These are phyloP conservation scores for Gaertneriomyces semiglobifer DNA, from an alignment of 192 early-diverging fungal genomes.

Conservation along the genomic window DNA sequence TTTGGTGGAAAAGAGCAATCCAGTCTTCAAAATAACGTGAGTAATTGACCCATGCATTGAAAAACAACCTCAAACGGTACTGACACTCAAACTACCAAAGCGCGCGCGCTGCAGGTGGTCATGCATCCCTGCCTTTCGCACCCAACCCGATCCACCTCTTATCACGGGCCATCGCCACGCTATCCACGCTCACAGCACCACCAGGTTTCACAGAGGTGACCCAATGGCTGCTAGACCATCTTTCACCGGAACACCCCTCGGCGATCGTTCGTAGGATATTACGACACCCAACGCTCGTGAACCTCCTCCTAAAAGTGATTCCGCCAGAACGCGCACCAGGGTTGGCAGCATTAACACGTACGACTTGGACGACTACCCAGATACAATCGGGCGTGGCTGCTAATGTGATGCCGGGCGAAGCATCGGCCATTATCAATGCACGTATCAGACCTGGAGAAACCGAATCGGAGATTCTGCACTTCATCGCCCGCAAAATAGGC, in stretches of 20 bases:
- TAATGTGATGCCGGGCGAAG: conserved; percentile 18
- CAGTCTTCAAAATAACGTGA: conserved; percentile 33
- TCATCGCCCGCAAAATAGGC: conserved; percentile 13
- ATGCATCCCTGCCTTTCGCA: conserved; percentile 41
- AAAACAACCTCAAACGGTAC: not conserved
- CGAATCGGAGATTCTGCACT: not conserved
- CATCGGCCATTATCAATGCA: conserved; percentile 11
- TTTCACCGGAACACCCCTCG: conserved; percentile 15
- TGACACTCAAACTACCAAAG: not conserved
- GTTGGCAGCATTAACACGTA: conserved; percentile 23
- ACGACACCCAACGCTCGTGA: not conserved
- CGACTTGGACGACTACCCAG: conserved; percentile 13
- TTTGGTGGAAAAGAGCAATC: conserved; percentile 42
- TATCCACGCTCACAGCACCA: conserved; percentile 31
- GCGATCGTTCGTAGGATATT: conserved; percentile 6
- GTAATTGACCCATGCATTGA: too few relatives aligned
- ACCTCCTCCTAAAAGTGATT: not conserved
- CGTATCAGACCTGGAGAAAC: conserved; percentile 17
- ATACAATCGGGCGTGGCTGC: not conserved
- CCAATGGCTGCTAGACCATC: not conserved
- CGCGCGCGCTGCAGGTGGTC: conserved; percentile 37
- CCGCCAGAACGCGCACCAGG: conserved; percentile 5
- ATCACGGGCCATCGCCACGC: conserved; percentile 22
- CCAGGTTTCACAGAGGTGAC: conserved; percentile 23
- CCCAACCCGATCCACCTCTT: conserved; percentile 43